Conservation (phyloP, 176 grass and related monocot genomes). For the Carex scoparia region DNA sequence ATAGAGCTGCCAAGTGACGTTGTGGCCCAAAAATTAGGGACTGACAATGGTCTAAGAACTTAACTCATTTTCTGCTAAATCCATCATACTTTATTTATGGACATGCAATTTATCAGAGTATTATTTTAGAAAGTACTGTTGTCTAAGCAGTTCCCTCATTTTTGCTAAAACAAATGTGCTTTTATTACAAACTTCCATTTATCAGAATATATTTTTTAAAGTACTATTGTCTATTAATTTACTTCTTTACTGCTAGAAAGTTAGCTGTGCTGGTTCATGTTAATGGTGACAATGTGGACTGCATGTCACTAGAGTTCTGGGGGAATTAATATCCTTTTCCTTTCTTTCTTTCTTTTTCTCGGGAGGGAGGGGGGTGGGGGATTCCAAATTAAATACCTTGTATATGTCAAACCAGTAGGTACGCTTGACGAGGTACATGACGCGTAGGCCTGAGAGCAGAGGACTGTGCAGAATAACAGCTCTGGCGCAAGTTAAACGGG, state of each 20-base stretch:
- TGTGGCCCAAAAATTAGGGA: too few species aligned
- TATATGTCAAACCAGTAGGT: constrained; percentile 98
- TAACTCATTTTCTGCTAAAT: background rate
- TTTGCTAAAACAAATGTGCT: background rate
- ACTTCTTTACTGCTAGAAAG: too few species aligned
- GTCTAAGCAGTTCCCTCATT: background rate
- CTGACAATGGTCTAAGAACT: background rate
- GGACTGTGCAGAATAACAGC: constrained; percentile 82
- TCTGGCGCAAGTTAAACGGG: constrained; percentile 43
- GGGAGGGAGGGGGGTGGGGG: background rate
- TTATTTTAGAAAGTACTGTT: background rate
- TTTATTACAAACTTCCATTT: background rate
- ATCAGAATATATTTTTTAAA: too few species aligned
- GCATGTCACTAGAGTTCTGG: background rate
- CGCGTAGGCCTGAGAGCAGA: constrained; percentile 81
- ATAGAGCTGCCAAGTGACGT: too few species aligned
- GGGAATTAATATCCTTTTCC: background rate
- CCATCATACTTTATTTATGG: background rate
- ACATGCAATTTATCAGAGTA: background rate
- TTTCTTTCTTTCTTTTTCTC: background rate
- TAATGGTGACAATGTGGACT: background rate
- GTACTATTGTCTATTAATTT: too few species aligned
- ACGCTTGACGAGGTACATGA: constrained; percentile 84
- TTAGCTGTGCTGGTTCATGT: background rate
- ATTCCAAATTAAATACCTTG: constrained; percentile 48